These are phyloP conservation scores for Pythium volutum DNA, from an alignment of 352 stramenopile genomes.

Conservation along the genomic window DNA sequence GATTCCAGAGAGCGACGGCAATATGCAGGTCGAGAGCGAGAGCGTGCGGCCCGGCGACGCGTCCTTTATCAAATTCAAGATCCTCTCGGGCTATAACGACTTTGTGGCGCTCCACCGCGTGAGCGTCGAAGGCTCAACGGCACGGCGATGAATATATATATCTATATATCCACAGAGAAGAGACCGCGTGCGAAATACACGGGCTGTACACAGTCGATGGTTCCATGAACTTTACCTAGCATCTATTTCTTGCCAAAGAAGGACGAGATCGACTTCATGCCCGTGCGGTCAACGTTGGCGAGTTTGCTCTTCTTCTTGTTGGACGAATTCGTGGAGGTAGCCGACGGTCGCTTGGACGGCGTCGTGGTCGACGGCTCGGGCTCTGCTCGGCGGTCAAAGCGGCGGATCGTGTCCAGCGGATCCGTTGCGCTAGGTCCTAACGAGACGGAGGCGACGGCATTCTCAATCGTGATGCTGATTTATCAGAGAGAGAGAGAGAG, in stretches of 20 bases:
- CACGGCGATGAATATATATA: conserved; percentile 41
- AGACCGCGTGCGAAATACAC: no score
- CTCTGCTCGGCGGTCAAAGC: conserved; percentile 29
- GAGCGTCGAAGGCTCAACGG: conserved; percentile 72
- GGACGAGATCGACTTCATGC: conserved; percentile 84
- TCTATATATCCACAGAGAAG: no score
- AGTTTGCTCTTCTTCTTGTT: conserved; percentile 85
- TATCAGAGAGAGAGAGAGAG: background rate
- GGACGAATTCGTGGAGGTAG: conserved; percentile 18
- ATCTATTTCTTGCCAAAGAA: conserved; percentile 75
- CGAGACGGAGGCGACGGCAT: background rate
- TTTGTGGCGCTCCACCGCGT: conserved; percentile 76
- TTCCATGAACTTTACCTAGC: no score
- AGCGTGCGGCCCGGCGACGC: conserved; percentile 66
- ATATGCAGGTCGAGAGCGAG: conserved; percentile 78
- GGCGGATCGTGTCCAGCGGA: conserved; percentile 23
- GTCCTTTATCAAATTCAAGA: conserved; percentile 83
- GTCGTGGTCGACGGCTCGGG: conserved; percentile 24
- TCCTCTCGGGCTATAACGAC: conserved; percentile 79
- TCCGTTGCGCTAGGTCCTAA: background rate
- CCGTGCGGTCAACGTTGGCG: conserved; percentile 63
- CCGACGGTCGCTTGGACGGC: conserved; percentile 37
- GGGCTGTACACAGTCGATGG: no score
- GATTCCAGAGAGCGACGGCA: conserved; percentile 75
- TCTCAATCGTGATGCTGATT: conserved; percentile 4